Base-by-base conservation (phyloP, 164 flowering plant species). In the Umbellularia californica region DNA sequence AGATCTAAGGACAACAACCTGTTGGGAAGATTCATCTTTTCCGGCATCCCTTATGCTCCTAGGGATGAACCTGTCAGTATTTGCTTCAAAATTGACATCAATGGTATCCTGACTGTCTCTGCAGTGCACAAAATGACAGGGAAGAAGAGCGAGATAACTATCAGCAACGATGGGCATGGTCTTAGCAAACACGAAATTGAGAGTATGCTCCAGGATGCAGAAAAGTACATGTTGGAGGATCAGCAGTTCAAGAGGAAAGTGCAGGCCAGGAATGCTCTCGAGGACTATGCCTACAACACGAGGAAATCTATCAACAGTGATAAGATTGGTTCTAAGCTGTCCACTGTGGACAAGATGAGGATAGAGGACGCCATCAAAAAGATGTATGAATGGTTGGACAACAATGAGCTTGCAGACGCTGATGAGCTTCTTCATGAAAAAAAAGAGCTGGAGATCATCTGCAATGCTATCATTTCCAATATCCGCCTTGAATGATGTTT, bases 11-110 rank as follows among this genome's bases (percentile, higher is more conserved):
- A 88, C 78, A 88, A 88, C 83, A 83, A 88, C 67, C 71, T 86
- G 60, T 75, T 87, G 52, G 92, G 90, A 2, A 84, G 82, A 52
- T 87, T 89, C n/a, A 80, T 74, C 76, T 80, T 89, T 11, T 80
- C 84, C 0, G 88, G 90, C 25, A 83, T 87, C 41, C 90, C 88
- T 30, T 89, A 87, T 0, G 92, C 90, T 3, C 90, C 92, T 5
- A 77, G 84, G 25, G 86, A 87, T 20, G 89, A 81, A 12, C 81
- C 83, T 67, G 80, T 88, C 71, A 84, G 77, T 19, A 87, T 85
- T 2, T 84, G 87, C 78, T 87, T 87, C 55, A 86, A 88, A 69
- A 85, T 88, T 15, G 88, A 86, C 78, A 87, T 81, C n/a, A 81
- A 88, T 68, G 89, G 91, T 25, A 86, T 88, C 66, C 58, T 89